phyloP scores from a whole-genome alignment of 352 stramenopile species.

The Phytophthora crassamura region DNA sequence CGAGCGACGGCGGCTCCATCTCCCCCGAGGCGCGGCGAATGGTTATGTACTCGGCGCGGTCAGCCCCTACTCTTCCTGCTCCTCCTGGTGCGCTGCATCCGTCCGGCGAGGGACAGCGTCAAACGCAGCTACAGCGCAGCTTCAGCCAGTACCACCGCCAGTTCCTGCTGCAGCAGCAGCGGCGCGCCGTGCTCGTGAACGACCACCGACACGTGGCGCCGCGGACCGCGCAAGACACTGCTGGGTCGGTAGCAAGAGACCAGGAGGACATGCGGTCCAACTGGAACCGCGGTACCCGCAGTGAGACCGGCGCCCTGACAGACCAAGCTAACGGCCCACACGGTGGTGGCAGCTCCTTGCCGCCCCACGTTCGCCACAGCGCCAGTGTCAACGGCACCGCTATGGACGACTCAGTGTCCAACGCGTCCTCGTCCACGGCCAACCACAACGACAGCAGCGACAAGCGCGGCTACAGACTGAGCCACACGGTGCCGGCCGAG shows the following conservation, averaged over 20 bases:
- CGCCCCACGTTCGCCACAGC: not conserved
- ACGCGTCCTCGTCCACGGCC: conserved; percentile 18
- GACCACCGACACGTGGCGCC: not conserved
- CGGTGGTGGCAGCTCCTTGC: not conserved
- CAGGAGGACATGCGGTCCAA: conserved; percentile 14
- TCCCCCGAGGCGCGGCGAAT: not conserved
- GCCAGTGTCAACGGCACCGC: conserved; percentile 6
- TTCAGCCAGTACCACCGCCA: conserved; percentile 25
- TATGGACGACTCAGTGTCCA: conserved; percentile 21
- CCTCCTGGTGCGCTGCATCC: not conserved
- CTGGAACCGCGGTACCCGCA: conserved; percentile 5
- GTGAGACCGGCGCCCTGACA: conserved; percentile 8
- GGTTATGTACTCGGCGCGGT: not conserved
- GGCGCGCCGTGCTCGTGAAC: conserved; percentile 21
- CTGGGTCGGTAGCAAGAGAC: not conserved
- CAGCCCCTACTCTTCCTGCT: not conserved
- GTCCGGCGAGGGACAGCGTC: conserved; percentile 14
- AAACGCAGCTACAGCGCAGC: conserved; percentile 21
- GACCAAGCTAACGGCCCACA: conserved; percentile 4
- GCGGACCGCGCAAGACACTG: not conserved
- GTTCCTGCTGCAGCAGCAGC: conserved; percentile 33
- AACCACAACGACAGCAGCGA: no score
- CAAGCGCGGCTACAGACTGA: conserved; percentile 55
- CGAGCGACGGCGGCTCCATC: not conserved
- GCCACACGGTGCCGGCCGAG: conserved; percentile 61